These are phyloP conservation scores for Zymoseptoria brevis DNA, from an alignment of 2,329 filamentous ascomycete genomes.

Conservation along the genomic window DNA sequence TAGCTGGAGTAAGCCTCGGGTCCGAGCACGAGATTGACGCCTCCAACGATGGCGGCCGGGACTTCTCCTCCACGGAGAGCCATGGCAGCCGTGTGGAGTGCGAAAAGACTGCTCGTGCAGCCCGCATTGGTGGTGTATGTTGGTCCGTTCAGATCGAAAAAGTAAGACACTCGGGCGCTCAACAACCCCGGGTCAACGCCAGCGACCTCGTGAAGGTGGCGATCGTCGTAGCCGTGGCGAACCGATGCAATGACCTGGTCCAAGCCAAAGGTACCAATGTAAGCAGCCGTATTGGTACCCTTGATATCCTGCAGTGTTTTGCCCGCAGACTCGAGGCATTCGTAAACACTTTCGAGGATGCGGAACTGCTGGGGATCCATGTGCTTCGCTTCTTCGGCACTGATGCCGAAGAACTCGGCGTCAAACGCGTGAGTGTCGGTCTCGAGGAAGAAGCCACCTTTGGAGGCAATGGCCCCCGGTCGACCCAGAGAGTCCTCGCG, in stretches of 20 bases:
- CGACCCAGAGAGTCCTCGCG: not conserved
- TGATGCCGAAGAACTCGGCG: constrained; percentile 15
- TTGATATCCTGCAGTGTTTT: constrained; percentile 1
- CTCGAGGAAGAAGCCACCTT: constrained; percentile 10
- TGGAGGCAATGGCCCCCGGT: not conserved
- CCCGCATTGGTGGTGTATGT: not conserved
- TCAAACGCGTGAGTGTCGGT: constrained; percentile 15
- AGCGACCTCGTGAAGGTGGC: not conserved
- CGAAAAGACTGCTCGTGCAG: not conserved
- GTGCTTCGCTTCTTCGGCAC: constrained; percentile 7
- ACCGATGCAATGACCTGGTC: not conserved
- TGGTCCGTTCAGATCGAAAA: constrained; percentile 3
- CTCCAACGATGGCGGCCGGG: not conserved
- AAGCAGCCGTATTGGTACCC: constrained; percentile 6
- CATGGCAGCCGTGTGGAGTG: not conserved
- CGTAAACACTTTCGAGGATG: constrained; percentile 10
- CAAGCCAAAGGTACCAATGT: constrained; percentile 7
- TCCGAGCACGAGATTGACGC: constrained; percentile 3
- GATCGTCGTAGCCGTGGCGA: not conserved
- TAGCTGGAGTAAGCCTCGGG: constrained; percentile 2
- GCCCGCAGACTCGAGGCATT: constrained; percentile 7
- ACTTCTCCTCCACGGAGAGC: not conserved
- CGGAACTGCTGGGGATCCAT: constrained; percentile 19
- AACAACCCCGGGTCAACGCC: not conserved
- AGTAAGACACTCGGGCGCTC: not conserved